Evolutionary conservation across 2,329 filamentous ascomycete species (phyloP), one percentile per base, ranked within the genome.

Genomic region (Myriosclerotinia scirpicola): DNA sequence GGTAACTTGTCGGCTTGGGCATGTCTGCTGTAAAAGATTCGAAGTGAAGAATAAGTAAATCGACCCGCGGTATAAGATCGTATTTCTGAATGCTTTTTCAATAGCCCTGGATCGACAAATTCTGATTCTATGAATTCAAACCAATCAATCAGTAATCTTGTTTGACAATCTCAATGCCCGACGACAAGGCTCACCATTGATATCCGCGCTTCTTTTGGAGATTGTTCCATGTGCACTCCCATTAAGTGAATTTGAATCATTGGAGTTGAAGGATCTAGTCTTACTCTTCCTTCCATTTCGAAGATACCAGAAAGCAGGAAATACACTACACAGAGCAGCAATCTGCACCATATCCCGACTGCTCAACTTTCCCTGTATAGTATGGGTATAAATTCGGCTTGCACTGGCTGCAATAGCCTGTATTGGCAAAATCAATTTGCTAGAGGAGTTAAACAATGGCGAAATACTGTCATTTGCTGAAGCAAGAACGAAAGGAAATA

Each of bases 21-120:
- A 78, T 97, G 95, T 65, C 86, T 86, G 66, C 90, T 86, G 79
- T 90, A 93, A 77, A 98, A 97, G 54, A 93, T 88, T 66, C 94
- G 87, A 69, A 98, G 84, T 42, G 84, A 85, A 2, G 87, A 84
- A 76, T 97, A 98, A 11, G 85, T 88, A 59, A 78, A 88, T 38
- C 78, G 79, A 20, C 82, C 83, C 3, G 93, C 93, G n/a, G 83
- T 87, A 77, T 93, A 96, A 6, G 87, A 83, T 74, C 85, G 84
- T 72, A 90, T 83, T 50, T 85, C 83, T 17, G 91, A 93, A 77
- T 94, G 84, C 72, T 93, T 90, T 76, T 84, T 89, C 68, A 98
- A 82, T 15, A 97, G 83, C n/a, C 87, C 83, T 40, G 93, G 92
- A 74, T 97, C 93, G 17, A 69, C 67, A 11, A 61, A 56, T 68